phyloP scores from a whole-genome alignment of 768 basidiomycete species.

The Tubosaeta sp. region DNA sequence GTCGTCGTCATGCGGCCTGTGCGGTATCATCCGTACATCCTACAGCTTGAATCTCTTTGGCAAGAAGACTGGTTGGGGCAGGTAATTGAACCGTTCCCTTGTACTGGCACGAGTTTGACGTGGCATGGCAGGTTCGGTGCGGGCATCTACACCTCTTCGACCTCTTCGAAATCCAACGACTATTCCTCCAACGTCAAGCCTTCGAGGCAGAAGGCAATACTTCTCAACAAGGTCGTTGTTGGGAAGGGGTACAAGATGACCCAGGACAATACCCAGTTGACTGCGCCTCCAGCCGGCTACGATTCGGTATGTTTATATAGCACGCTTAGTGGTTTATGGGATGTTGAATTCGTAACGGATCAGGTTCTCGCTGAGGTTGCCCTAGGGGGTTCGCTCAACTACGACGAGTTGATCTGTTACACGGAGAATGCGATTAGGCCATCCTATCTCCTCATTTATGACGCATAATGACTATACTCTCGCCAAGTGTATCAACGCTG shows the following conservation, averaged over 20 bases:
- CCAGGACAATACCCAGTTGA: slow-evolving; percentile 51
- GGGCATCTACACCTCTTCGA: slow-evolving; percentile 73
- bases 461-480: slow-evolving; percentile 30
- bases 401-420: slow-evolving; percentile 71
- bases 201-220: slow-evolving; percentile 56
- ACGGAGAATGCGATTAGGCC: slow-evolving; percentile 68
- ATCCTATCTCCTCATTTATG: slow-evolving; percentile 68
- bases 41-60: slow-evolving; percentile 61
- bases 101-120: slow-evolving; percentile 2
- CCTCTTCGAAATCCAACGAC: slow-evolving; percentile 77
- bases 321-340: not conserved
- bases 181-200: slow-evolving; percentile 58
- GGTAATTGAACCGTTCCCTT: slow-evolving; percentile 32
- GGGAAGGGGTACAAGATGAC: slow-evolving; percentile 66
- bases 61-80: slow-evolving; percentile 71
- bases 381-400: slow-evolving; percentile 60
- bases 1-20: slow-evolving; percentile 57
- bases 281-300: slow-evolving; percentile 56
- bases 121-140: slow-evolving; percentile 50
- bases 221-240: slow-evolving; percentile 72
- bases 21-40: slow-evolving; percentile 59
- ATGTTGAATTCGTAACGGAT: slow-evolving; percentile 3
- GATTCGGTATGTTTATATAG: slow-evolving; percentile 50
- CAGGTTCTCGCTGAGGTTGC: slow-evolving; percentile 59
- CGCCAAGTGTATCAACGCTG: not conserved